Evolutionary conservation across 2,329 filamentous ascomycete species (phyloP).

Genomic region (Trichoderma lentiforme): DNA sequence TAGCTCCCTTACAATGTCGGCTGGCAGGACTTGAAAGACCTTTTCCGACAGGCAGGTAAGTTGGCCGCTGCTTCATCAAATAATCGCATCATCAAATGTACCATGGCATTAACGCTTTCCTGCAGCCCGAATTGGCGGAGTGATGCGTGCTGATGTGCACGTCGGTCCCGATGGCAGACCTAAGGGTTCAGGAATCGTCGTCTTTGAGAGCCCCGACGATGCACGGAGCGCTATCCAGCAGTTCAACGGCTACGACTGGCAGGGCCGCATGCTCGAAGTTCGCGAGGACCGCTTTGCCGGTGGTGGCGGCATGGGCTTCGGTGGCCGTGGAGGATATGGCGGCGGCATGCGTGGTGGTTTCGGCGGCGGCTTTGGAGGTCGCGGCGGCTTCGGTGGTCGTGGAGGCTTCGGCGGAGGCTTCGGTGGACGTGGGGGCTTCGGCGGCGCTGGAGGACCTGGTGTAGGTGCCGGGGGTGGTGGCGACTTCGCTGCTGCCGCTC

Average conservation of each 20-base stretch:
- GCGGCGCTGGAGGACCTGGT: slow-evolving; percentile 36
- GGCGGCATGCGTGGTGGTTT: slow-evolving; percentile 57
- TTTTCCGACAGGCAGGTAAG: slow-evolving; percentile 97
- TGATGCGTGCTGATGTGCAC: slow-evolving; percentile 95
- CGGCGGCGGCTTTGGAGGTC: slow-evolving; percentile 40
- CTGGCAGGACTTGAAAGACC: slow-evolving; percentile 98
- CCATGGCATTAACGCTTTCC: not conserved
- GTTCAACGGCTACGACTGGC: slow-evolving; percentile 99
- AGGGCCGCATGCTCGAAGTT: slow-evolving; percentile 87
- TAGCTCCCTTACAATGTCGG: slow-evolving; percentile 96
- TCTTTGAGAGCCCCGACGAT: slow-evolving; percentile 92
- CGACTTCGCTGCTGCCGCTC: slow-evolving; percentile 48
- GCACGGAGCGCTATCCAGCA: slow-evolving; percentile 94
- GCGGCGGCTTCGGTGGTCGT: slow-evolving; percentile 47
- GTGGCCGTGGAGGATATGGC: slow-evolving; percentile 58
- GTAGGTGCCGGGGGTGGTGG: slow-evolving; percentile 51
- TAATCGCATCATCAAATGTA: not conserved
- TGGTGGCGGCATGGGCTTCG: slow-evolving; percentile 50
- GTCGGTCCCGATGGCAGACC: slow-evolving; percentile 85
- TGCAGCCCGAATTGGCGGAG: slow-evolving; percentile 63
- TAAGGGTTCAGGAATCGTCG: slow-evolving; percentile 95
- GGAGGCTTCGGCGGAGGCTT: slow-evolving; percentile 49
- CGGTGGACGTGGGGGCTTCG: slow-evolving; percentile 51
- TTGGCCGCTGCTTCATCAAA: slow-evolving; percentile 22
- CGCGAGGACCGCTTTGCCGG: slow-evolving; percentile 91